Evolutionary conservation across 2,329 filamentous ascomycete genomes (phyloP).

Genomic region (Zymoseptoria passerinii): DNA sequence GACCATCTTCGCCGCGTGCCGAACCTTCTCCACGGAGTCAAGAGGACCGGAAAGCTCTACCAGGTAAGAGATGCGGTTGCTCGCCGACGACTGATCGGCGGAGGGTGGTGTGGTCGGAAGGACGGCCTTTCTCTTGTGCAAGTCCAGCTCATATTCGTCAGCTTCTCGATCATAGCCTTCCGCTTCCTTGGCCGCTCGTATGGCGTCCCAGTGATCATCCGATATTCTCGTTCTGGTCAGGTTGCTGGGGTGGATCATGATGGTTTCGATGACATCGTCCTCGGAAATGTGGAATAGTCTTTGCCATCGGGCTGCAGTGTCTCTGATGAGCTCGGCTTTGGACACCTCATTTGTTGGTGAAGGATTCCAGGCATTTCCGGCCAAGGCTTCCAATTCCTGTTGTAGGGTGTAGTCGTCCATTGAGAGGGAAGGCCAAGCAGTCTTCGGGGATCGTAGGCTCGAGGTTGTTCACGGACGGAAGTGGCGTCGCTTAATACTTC

Average conservation of each 20-base stretch:
- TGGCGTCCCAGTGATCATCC: constrained; percentile 30
- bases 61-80: constrained; percentile 18
- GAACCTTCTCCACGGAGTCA: constrained; percentile 20
- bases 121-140: constrained; percentile 23
- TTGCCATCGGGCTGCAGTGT: constrained; percentile 30
- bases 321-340: constrained; percentile 15
- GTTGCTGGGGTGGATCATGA: constrained; percentile 29
- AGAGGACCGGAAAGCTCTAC: constrained; percentile 27
- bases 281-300: constrained; percentile 28
- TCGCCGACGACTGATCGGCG: constrained; percentile 10
- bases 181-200: constrained; percentile 26
- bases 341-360: neutral
- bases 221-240: constrained; percentile 28
- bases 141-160: constrained; percentile 32
- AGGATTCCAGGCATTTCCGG: constrained; percentile 17
- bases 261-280: constrained; percentile 27
- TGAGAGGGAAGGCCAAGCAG: neutral
- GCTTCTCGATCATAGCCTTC: constrained; percentile 33
- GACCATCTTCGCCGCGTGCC: constrained; percentile 20
- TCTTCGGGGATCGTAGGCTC: neutral
- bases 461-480: neutral
- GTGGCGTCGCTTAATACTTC: neutral
- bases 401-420: constrained; percentile 22
- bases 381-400: constrained; percentile 21
- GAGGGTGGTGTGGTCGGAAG: constrained; percentile 15